Evolutionary conservation across 768 basidiomycete genomes (phyloP).

Genomic region (Ramaria sp.): DNA sequence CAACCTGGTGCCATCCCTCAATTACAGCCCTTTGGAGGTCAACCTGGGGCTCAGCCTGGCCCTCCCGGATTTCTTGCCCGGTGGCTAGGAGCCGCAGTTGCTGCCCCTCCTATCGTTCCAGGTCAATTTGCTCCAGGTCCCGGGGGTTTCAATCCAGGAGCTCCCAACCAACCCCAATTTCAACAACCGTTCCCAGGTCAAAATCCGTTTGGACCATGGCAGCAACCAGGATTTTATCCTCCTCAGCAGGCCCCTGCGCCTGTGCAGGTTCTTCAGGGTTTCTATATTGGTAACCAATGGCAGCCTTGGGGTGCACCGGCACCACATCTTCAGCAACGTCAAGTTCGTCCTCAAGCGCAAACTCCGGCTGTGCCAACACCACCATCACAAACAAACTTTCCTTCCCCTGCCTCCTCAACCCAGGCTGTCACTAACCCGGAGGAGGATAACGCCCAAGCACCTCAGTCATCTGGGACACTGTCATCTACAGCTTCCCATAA

Average conservation of each 20-base stretch:
- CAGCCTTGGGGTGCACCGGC: constrained; percentile 12
- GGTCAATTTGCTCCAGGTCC: constrained; percentile 21
- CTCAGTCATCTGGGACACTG: not conserved
- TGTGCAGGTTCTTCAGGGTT: constrained; percentile 14
- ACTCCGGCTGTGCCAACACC: constrained; percentile 22
- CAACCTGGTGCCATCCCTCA: constrained; percentile 19
- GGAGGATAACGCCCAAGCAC: constrained; percentile 9
- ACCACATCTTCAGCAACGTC: constrained; percentile 26
- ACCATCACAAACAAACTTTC: constrained; percentile 11
- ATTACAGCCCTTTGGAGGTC: constrained; percentile 20
- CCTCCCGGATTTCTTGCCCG: constrained; percentile 34
- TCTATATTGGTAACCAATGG: constrained; percentile 14
- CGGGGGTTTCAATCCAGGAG: constrained; percentile 13
- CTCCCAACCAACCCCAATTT: not conserved
- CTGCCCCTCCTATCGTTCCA: constrained; percentile 27
- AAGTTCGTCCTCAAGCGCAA: constrained; percentile 2
- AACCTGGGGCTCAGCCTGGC: constrained; percentile 19
- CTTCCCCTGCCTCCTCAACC: constrained; percentile 22
- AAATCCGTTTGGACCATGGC: constrained; percentile 21
- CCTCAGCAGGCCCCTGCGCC: constrained; percentile 3
- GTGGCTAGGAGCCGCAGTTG: constrained; percentile 44
- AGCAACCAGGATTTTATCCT: constrained; percentile 18
- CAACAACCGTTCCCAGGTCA: constrained; percentile 11
- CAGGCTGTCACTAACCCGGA: constrained; percentile 9
- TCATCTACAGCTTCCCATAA: not conserved